Base-by-base conservation (phyloP, 148 eudicot genomes). In the Cornus florida region DNA sequence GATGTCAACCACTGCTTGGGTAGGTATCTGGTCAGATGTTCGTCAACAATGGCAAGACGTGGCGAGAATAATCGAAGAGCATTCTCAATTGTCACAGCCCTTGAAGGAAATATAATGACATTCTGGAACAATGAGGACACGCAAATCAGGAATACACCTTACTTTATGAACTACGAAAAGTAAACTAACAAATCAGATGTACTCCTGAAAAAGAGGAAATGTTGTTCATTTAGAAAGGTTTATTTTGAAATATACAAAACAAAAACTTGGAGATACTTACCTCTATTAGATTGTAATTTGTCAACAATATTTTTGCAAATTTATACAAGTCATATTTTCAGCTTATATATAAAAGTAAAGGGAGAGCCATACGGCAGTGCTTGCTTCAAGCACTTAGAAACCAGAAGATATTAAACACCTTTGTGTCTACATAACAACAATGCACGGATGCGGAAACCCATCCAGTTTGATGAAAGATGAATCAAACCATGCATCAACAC, bases 1-100 rank as follows among this genome's bases (percentile, higher is more conserved):
- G 99, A 96, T 57, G 98, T 92, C 80, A 96, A 85, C 99, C 99
- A 96, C 59, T 93, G 86, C 88, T 81, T 89, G 38, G 99, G 99
- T 60, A 96, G 88, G 82, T 93, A 75, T 70, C 85, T 78, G 33
- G 93, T 88, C 85, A 96, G 81, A 82, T 91, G 95, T 85, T 96
- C 99, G 78, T 93, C 98, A 71, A 96, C 94, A 84, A 96, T 93
- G 73, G 99, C 99, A 79, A 96, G 98, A 24, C 86, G 87, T 1
- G 99, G 99, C 13, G 95, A 89, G 84, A 96, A 89, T 82, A 96
- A 73, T 31, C 97, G 92, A 62, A 96, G 82, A 81, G 91, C 86
- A 86, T 92, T 91, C 82, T 93, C 99, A 68, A 96, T 96, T 7
- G 98, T 97, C 78, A 87, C 93, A 78, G 89, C 88, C 86, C 99